Conservation (phyloP, 108 stramenopile species). For the Stephanodiscus minutulus region DNA sequence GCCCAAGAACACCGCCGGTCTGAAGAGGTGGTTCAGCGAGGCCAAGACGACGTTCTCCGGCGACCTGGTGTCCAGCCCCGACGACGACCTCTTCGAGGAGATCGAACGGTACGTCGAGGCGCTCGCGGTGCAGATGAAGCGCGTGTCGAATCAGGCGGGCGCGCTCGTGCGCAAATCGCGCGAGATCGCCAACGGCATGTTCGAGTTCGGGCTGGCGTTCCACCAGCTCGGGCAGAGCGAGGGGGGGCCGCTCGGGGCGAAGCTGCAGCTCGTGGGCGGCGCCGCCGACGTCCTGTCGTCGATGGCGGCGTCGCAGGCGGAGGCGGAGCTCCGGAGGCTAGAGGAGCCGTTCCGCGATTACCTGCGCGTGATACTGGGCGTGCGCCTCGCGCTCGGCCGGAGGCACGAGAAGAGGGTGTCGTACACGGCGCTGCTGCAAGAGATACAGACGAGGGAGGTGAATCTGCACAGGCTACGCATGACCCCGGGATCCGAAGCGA, state of each 20-base stretch:
- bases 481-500: slow-evolving; percentile 82
- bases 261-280: slow-evolving; percentile 83
- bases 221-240: slow-evolving; percentile 94
- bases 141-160: slow-evolving; percentile 88
- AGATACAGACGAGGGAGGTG: slow-evolving; percentile 71
- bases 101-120: slow-evolving; percentile 89
- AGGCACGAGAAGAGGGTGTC: slow-evolving; percentile 90
- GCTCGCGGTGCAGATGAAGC: slow-evolving; percentile 90
- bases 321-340: slow-evolving; percentile 83
- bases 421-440: slow-evolving; percentile 75
- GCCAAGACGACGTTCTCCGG: slow-evolving; percentile 82
- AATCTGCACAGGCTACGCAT: slow-evolving; percentile 65
- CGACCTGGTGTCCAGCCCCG: slow-evolving; percentile 81
- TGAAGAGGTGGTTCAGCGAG: slow-evolving; percentile 90
- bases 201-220: slow-evolving; percentile 97
- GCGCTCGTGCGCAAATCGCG: slow-evolving; percentile 91
- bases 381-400: slow-evolving; percentile 88
- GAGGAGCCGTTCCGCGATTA: slow-evolving; percentile 96
- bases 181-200: slow-evolving; percentile 91
- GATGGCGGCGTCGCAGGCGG: slow-evolving; percentile 82
- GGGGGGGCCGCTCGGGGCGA: slow-evolving; percentile 83
- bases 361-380: slow-evolving; percentile 91
- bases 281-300: slow-evolving; percentile 84
- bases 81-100: slow-evolving; percentile 93
- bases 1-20: slow-evolving; percentile 67